These are phyloP conservation scores for Xylariaceae sp. DNA, from an alignment of 2,329 filamentous ascomycete species.

Conservation along the genomic window DNA sequence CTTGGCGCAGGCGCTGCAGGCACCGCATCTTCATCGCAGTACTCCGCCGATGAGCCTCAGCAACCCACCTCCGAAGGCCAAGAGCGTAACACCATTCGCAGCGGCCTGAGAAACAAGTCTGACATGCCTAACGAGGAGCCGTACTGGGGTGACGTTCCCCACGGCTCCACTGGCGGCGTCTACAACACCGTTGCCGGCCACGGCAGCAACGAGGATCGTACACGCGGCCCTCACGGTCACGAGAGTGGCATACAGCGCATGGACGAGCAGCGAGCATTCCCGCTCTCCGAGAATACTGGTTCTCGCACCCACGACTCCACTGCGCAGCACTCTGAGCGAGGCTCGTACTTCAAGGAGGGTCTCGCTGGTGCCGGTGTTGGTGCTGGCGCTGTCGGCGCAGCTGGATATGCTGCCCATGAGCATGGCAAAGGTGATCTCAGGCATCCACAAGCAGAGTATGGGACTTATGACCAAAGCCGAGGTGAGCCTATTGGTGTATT, in stretches of 20 bases:
- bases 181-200: slow-evolving; percentile 23
- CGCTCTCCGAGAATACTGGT: slow-evolving; percentile 2
- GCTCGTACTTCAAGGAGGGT: slow-evolving; percentile 15
- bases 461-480: not conserved
- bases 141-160: slow-evolving; percentile 25
- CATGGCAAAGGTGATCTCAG: not conserved
- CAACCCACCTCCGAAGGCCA: too few species aligned
- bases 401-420: slow-evolving; percentile 3
- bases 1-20: too few species aligned
- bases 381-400: slow-evolving; percentile 4
- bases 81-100: slow-evolving; percentile 12
- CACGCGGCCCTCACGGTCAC: not conserved
- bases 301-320: not conserved
- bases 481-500: not conserved
- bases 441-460: too few species aligned
- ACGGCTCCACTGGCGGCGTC: slow-evolving; percentile 17
- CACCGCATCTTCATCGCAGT: too few species aligned
- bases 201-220: slow-evolving; percentile 13
- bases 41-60: too few species aligned
- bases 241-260: not conserved
- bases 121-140: slow-evolving; percentile 14
- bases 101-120: slow-evolving; percentile 9
- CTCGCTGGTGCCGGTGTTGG: slow-evolving; percentile 9
- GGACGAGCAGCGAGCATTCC: slow-evolving; percentile 13
- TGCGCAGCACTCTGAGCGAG: not conserved